Conservation (phyloP, 768 basidiomycete genomes). For the Cyathus striatus region DNA sequence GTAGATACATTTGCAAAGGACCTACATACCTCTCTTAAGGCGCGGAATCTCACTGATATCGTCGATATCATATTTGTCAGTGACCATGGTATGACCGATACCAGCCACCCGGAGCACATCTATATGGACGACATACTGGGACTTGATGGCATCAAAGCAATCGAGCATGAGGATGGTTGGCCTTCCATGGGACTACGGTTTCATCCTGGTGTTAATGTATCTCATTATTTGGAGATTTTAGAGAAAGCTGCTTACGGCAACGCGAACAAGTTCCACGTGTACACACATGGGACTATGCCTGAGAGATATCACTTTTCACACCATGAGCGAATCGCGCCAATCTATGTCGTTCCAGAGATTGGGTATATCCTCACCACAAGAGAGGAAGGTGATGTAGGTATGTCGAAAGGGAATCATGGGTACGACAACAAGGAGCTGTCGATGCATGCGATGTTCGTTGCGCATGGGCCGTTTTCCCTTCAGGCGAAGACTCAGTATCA, state of each 20-base stretch:
- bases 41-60: constrained; percentile 75
- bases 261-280: constrained; percentile 71
- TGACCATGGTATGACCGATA: constrained; percentile 91
- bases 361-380: constrained; percentile 76
- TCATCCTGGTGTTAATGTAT: constrained; percentile 46
- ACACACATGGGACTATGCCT: constrained; percentile 79
- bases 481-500: constrained; percentile 56
- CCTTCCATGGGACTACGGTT: constrained; percentile 87
- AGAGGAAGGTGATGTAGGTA: constrained; percentile 50
- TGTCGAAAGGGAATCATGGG: constrained; percentile 84
- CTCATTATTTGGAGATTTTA: constrained; percentile 51
- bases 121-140: constrained; percentile 83
- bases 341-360: constrained; percentile 79
- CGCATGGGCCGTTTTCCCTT: constrained; percentile 83
- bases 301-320: constrained; percentile 69
- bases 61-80: constrained; percentile 89
- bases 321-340: constrained; percentile 78
- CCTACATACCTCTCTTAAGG: constrained; percentile 55
- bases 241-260: constrained; percentile 45
- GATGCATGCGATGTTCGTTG: constrained; percentile 91
- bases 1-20: constrained; percentile 75
- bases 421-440: constrained; percentile 75
- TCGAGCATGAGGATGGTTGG: constrained; percentile 85
- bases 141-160: constrained; percentile 48
- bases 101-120: constrained; percentile 67